Percentiles rank a stretch among this genome's conserved stretches.
These are phyloP conservation scores for Dactylellina cionopaga DNA, from an alignment of 2,329 filamentous ascomycete species.

Conservation along the genomic window DNA sequence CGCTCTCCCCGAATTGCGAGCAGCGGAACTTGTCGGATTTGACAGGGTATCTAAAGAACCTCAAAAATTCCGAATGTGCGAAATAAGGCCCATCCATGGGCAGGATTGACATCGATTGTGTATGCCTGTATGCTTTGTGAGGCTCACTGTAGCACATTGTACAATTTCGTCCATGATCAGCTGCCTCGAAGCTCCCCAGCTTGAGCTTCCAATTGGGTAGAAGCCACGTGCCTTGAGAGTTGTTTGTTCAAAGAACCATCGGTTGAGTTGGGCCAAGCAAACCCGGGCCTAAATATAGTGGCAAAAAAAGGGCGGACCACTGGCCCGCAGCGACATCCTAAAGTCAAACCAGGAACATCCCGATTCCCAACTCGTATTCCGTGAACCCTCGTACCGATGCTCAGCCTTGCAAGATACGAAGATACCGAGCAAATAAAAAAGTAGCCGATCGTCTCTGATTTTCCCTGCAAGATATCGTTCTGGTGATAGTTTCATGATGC, in stretches of 20 bases:
- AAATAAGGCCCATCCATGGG: not conserved
- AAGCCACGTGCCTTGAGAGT: slow-evolving; percentile 18
- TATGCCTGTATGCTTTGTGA: no score
- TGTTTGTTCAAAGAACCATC: slow-evolving; percentile 26
- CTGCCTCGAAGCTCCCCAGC: not conserved
- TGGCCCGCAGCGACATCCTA: not conserved
- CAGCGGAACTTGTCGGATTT: slow-evolving; percentile 12
- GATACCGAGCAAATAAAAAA: slow-evolving; percentile 3
- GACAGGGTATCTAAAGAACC: not conserved
- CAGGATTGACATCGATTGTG: slow-evolving; percentile 7
- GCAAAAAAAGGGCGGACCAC: slow-evolving; percentile 14
- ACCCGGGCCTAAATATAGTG: slow-evolving; percentile 43
- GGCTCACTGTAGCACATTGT: slow-evolving; percentile 15
- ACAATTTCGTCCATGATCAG: not conserved
- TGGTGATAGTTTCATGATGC: slow-evolving; percentile 17
- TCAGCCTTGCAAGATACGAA: slow-evolving; percentile 39
- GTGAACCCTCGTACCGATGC: slow-evolving; percentile 17
- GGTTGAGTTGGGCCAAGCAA: slow-evolving; percentile 21
- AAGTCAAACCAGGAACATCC: slow-evolving; percentile 23
- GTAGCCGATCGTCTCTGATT: slow-evolving; percentile 31
- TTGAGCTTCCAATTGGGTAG: not conserved
- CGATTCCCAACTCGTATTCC: slow-evolving; percentile 30
- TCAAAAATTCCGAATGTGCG: slow-evolving; percentile 45
- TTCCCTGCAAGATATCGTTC: slow-evolving; percentile 13
- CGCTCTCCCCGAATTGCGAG: slow-evolving; percentile 34